Evolutionary conservation across 2,329 filamentous ascomycete species (phyloP), one percentile per base, ranked within the genome.

Genomic region (Clonostachys chloroleuca): DNA sequence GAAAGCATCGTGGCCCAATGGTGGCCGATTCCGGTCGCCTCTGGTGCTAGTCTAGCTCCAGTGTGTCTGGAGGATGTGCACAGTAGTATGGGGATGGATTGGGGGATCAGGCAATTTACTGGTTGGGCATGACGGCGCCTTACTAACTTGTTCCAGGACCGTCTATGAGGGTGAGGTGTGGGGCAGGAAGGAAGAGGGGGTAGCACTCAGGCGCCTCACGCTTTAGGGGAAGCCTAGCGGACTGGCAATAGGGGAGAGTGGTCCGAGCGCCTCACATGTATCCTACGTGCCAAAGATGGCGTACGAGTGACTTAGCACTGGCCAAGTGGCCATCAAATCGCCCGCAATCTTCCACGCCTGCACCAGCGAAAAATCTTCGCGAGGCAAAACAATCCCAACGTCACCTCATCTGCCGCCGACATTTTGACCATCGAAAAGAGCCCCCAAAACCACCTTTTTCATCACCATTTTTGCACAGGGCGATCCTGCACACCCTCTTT

Each of bases 301-400:
- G 14, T 39, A 39, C 36, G 17, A 18, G 14, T n/a, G 14, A 39
- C 36, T 18, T 39, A n/a, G 17, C 36, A 18, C 36, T 18, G 14
- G 14, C 36, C 14, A 18, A 39, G 17, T n/a, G 36, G 17, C 14
- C 14, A 39, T n/a, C 17, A 39, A 39, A n/a, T 18, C 36, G 24
- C 42, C 42, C 24, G 51, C 54, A 50, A 53, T 45, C 51, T 54
- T 56, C 52, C 54, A 52, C 48, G 48, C 59, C 54, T 63, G 59
- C 62, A 58, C 57, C 61, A 67, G 69, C 65, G 72, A 77, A 77
- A 77, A 77, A 72, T 78, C 70, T 69, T 68, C 68, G 70, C 68
- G 72, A 72, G 71, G 65, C 73, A 69, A 72, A 77, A 72, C 69
- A 70, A 71, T 67, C 66, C 65, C 47, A 78, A 78, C 76, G 74